phyloP scores from a whole-genome alignment of 176 grass and related monocot genomes.

The Phoenix dactylifera region DNA sequence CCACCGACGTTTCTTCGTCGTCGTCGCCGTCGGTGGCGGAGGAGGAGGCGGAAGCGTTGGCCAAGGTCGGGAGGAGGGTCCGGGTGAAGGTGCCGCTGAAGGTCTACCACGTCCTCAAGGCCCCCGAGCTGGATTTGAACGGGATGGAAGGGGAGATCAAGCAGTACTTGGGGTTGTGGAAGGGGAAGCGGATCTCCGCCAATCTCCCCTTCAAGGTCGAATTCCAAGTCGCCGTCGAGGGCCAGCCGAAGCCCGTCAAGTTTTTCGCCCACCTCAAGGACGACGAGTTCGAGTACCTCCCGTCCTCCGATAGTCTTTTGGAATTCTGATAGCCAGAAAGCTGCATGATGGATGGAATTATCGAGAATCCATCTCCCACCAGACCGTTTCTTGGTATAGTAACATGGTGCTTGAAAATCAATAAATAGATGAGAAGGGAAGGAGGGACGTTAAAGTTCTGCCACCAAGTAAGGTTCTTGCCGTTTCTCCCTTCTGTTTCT shows the following conservation, averaged over 20 bases:
- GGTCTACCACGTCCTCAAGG: slow-evolving; percentile 78
- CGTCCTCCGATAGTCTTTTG: neutral
- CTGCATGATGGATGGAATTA: too few relatives aligned
- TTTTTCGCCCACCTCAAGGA: slow-evolving; percentile 81
- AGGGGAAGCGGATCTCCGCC: slow-evolving; percentile 71
- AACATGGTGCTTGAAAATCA: too few relatives aligned
- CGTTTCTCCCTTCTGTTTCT: too few relatives aligned
- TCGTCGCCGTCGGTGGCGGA: slow-evolving; percentile 17
- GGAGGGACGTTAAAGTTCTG: too few relatives aligned
- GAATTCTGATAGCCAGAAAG: neutral
- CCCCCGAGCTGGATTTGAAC: slow-evolving; percentile 57
- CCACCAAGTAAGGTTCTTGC: too few relatives aligned
- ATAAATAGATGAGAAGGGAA: too few relatives aligned
- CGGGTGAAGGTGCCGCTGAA: slow-evolving; percentile 58
- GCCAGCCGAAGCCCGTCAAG: slow-evolving; percentile 50
- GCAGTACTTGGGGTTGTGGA: slow-evolving; percentile 68
- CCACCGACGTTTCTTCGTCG: slow-evolving; percentile 35
- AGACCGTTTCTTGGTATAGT: too few relatives aligned
- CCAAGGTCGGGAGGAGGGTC: slow-evolving; percentile 68
- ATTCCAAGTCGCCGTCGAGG: slow-evolving; percentile 48
- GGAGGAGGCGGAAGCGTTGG: slow-evolving; percentile 43
- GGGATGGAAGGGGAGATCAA: slow-evolving; percentile 79
- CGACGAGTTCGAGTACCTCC: slow-evolving; percentile 72
- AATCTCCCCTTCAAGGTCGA: slow-evolving; percentile 80
- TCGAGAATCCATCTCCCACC: too few relatives aligned